Evolutionary conservation across 768 basidiomycete species (phyloP).

Genomic region (Daedaleopsis nitida): DNA sequence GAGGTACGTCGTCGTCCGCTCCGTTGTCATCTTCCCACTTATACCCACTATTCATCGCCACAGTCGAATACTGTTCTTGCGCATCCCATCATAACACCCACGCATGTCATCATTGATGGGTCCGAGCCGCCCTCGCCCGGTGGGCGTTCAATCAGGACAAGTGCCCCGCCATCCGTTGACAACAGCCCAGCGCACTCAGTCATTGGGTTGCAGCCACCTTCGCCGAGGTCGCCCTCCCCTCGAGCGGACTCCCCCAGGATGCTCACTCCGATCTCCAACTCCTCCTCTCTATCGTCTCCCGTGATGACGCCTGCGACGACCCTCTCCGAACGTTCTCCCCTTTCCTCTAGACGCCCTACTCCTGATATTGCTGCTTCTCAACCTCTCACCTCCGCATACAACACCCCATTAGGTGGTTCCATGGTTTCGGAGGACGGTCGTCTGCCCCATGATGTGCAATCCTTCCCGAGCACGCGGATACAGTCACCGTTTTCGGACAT

Average conservation of each 20-base stretch:
- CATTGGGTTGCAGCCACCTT: not conserved
- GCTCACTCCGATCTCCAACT: slow-evolving; percentile 19
- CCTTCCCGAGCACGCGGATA: slow-evolving; percentile 12
- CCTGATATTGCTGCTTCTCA: slow-evolving; percentile 14
- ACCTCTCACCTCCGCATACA: slow-evolving; percentile 17
- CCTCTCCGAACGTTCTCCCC: not conserved
- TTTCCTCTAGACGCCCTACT: slow-evolving; percentile 3
- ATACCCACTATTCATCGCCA: not conserved
- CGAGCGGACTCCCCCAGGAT: slow-evolving; percentile 5
- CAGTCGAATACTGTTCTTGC: slow-evolving; percentile 50
- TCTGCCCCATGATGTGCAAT: slow-evolving; percentile 3
- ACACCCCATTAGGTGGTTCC: slow-evolving; percentile 20
- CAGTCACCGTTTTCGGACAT: slow-evolving; percentile 27
- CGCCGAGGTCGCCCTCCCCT: not conserved
- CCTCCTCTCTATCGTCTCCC: slow-evolving; percentile 13
- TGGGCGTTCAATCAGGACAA: not conserved
- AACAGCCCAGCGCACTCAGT: slow-evolving; percentile 9
- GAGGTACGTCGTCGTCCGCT: slow-evolving; percentile 42
- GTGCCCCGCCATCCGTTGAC: not conserved
- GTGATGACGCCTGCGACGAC: slow-evolving; percentile 11
- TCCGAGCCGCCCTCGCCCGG: slow-evolving; percentile 23
- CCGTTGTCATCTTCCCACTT: not conserved
- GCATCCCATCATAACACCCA: slow-evolving; percentile 50
- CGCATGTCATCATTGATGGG: slow-evolving; percentile 47
- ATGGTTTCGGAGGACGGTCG: slow-evolving; percentile 5